A percentile compares a stretch with the other conserved stretches of the same genome.
Evolutionary conservation across 805 yeast species (phyloP).

Genomic region (Myxozyma geophila): DNA sequence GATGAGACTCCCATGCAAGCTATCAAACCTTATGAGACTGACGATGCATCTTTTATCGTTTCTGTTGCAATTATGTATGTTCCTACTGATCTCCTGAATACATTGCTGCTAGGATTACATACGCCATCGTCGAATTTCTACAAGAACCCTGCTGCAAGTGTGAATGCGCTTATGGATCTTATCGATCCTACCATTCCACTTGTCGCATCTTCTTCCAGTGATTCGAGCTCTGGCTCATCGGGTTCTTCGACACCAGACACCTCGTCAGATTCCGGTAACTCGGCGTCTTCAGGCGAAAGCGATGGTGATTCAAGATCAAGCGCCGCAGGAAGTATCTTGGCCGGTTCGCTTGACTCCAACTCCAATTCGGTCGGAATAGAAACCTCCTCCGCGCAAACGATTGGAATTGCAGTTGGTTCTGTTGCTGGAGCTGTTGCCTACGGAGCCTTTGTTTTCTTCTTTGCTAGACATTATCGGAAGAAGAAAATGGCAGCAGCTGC

Average conservation of each 20-base stretch:
- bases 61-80: conserved; percentile 89
- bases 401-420: conserved; percentile 84
- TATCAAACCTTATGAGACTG: conserved; percentile 74
- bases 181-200: conserved; percentile 61
- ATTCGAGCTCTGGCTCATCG: conserved; percentile 15
- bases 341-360: conserved; percentile 45
- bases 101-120: conserved; percentile 56
- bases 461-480: conserved; percentile 55
- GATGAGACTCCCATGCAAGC: conserved; percentile 62
- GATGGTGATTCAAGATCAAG: conserved; percentile 37
- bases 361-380: conserved; percentile 37
- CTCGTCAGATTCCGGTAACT: conserved; percentile 13
- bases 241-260: neutral
- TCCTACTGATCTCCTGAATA: conserved; percentile 58
- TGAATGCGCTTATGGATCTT: conserved; percentile 61
- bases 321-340: conserved; percentile 16
- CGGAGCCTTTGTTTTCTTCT: conserved; percentile 61
- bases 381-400: conserved; percentile 54
- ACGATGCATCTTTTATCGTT: conserved; percentile 64
- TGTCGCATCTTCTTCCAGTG: conserved; percentile 22
- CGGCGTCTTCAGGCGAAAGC: conserved; percentile 12
- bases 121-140: conserved; percentile 64
- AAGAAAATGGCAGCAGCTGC: conserved; percentile 27
- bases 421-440: conserved; percentile 74
- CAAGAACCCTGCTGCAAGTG: conserved; percentile 59